Conservation (phyloP, 371 early-diverging fungal genomes). For the Syncephalis plumigaleata region DNA sequence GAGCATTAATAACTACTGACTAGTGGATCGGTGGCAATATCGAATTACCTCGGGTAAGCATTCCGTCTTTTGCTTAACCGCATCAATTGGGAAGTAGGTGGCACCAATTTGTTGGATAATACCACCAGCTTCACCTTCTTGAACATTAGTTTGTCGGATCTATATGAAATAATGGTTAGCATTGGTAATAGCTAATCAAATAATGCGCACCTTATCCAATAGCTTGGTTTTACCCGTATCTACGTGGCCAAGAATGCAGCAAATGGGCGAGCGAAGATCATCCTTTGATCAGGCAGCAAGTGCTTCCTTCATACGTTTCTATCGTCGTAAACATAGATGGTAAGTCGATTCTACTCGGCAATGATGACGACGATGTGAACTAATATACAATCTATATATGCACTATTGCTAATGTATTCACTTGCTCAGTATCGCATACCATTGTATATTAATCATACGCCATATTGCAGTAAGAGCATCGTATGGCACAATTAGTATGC, state of each 20-base stretch:
- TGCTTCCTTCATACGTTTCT: constrained; percentile 52
- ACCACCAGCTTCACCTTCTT: constrained; percentile 99
- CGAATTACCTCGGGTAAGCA: constrained; percentile 23
- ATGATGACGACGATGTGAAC: no score
- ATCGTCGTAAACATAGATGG: constrained; percentile 5
- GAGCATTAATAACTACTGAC: no score
- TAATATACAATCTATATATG: no score
- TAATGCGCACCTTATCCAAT: constrained; percentile 59
- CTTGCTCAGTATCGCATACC: no score
- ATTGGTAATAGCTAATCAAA: no score
- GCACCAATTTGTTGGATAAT: constrained; percentile 99
- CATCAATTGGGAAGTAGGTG: constrained; percentile 97
- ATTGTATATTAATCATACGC: no score
- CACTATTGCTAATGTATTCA: no score
- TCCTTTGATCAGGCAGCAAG: constrained; percentile 74
- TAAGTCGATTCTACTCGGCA: neutral
- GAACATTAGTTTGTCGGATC: constrained; percentile 99
- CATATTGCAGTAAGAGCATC: no score
- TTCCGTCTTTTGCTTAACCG: constrained; percentile 82
- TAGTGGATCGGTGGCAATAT: no score
- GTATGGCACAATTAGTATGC: no score
- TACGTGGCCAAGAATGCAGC: constrained; percentile 99
- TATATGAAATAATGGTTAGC: no score
- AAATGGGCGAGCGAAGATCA: constrained; percentile 95
- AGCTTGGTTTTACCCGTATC: constrained; percentile 99